Evolutionary conservation across 2,329 filamentous ascomycete genomes (phyloP).

Genomic region (Pseudogymnoascus sp.): DNA sequence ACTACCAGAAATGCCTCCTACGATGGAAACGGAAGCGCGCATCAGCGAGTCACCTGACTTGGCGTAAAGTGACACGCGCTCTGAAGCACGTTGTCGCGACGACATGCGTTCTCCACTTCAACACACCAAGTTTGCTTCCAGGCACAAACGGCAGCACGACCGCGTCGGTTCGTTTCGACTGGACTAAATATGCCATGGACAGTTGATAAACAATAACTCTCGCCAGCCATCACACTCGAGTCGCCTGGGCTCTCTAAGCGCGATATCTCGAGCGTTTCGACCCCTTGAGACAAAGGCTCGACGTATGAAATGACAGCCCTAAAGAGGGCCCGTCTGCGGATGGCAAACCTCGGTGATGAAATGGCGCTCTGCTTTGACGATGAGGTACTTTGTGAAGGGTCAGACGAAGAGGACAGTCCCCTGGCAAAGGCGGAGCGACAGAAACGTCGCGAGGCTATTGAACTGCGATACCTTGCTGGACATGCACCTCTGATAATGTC

Average conservation of each 20-base stretch:
- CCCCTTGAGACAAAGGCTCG: background rate
- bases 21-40: background rate
- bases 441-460: slow-evolving; percentile 50
- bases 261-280: background rate
- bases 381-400: background rate
- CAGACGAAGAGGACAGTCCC: background rate
- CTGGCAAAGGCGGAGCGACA: slow-evolving; percentile 40
- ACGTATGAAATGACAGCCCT: background rate
- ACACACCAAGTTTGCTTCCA: slow-evolving; percentile 2
- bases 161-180: background rate
- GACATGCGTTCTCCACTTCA: slow-evolving; percentile 3
- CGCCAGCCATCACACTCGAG: background rate
- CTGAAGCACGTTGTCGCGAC: slow-evolving; percentile 4
- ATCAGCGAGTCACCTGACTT: background rate
- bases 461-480: slow-evolving; percentile 49
- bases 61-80: slow-evolving; percentile 6
- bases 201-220: background rate
- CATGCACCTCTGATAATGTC: slow-evolving; percentile 49
- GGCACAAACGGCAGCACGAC: background rate
- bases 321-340: background rate
- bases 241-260: background rate
- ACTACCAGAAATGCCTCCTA: background rate
- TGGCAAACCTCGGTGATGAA: background rate
- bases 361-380: slow-evolving; percentile 1
- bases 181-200: background rate